Base-by-base conservation (phyloP, 108 stramenopile genomes). In the Cafeteria roenbergensis region DNA sequence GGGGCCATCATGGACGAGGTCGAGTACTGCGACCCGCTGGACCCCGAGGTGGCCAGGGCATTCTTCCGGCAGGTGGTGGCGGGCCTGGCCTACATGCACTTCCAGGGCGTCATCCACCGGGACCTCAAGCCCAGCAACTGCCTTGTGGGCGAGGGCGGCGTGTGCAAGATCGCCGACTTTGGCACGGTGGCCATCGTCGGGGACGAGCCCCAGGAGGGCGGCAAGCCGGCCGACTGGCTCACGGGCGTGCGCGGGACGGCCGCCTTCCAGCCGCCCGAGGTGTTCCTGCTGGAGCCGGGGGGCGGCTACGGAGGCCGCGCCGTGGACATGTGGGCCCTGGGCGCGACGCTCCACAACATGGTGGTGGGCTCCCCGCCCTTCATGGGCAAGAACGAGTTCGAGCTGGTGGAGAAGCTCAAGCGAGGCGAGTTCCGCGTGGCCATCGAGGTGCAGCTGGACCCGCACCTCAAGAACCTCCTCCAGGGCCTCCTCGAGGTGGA, bases 101-200 rank as follows among this genome's bases (percentile, higher is more conserved):
- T 71, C 31, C 82, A 84, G 67, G 78, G 76, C 70, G 80, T 84
- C 27, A 75, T 83, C 2, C 83, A 84, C 69, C 77, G 82, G 6
- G 83, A 84, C 64, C 79, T 84, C 73, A 84, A 84, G 69, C 83
- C 83, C 6, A 75, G 78, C 68, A 84, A 84, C 68, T 51, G 83
- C 26, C 68, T 85, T 29, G 69, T 83, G 42, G 64, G 55, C 33
- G 48, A 64, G 24, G 50, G 51, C 51, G 72, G 67, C 57, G 70
- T 79, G 20, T 52, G 76, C 59, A 82, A 83, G 51, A 82, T 87
- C 60, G 82, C 81, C 0, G 83, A 84, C 63, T 84, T 84, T 50
- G 83, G 83, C 31, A 80, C 82, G 34, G 75, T 74, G 22, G 77
- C 76, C 32, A 76, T 84, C 63, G 48, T 82, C 1, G 57, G 57